Evolutionary conservation across 2,329 filamentous ascomycete genomes (phyloP), one percentile per base, ranked within the genome.

Genomic region (Colletotrichum sp.): DNA sequence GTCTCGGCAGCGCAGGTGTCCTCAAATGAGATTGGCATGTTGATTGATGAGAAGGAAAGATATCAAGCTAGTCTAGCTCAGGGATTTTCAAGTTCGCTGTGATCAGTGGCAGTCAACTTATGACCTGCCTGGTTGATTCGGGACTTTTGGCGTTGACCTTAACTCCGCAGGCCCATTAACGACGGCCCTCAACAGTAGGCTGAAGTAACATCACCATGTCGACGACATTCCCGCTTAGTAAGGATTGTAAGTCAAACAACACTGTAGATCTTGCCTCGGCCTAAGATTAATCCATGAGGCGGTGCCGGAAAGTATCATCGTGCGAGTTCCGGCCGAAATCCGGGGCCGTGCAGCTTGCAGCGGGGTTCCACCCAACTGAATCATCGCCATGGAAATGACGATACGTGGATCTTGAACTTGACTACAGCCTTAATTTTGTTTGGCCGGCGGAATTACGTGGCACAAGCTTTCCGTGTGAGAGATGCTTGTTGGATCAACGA

Each of bases 281-380:
- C 12, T 52, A 13, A 1, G 44, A 52, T 13, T 2, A 12, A 10
- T 21, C 6, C 4, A 7, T 21, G 16, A 21, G 32, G 21, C 12
- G 60, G 60, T 36, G 8, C 28, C 32, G 63, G 64, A 67, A 67
- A 52, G 15, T 9, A 10, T 28, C 8, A 13, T n/a, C 4, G 7
- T 10, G 30, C 57, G 28, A 62, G 39, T 67, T 52, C 64, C 64
- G 64, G 39, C 64, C 64, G 39, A 55, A 67, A 34, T 67, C 44
- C 64, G 64, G 52, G 16, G 18, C 18, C 26, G 26, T 26, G 16
- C 13, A 59, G 55, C 55, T 16, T 5, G 21, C 24, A 28, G 24
- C 8, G 15, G 21, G 21, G 21, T 24, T 5, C 52, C 21, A 28
- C 55, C 21, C 8, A 28, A 59, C 15, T 28, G n/a, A 59, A 59